Percentiles rank a stretch among this genome's conserved stretches.
These are phyloP conservation scores for Petunia hybrid DNA, from an alignment of 305 asterid genomes.

Conservation along the genomic window DNA sequence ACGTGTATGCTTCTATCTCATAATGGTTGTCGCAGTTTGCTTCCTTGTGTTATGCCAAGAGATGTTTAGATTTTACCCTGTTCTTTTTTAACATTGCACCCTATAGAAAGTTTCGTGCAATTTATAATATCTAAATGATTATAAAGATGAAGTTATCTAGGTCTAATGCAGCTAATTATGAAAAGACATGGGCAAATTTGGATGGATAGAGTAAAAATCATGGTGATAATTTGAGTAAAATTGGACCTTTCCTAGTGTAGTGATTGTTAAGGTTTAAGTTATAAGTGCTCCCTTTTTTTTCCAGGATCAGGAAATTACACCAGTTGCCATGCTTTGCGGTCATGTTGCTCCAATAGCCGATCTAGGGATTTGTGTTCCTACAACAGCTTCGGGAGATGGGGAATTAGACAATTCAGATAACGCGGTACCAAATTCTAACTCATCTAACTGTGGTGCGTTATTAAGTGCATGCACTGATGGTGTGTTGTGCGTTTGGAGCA, in stretches of 20 bases:
- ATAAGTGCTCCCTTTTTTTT: neutral
- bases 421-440: slow-evolving; percentile 49
- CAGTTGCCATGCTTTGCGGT: slow-evolving; percentile 93
- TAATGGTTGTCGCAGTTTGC: neutral
- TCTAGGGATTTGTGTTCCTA: slow-evolving; percentile 80
- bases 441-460: slow-evolving; percentile 62
- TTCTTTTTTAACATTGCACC: neutral
- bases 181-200: slow-evolving; percentile 21
- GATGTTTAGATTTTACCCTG: neutral
- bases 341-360: slow-evolving; percentile 89
- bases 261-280: slow-evolving; percentile 27
- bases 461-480: slow-evolving; percentile 91
- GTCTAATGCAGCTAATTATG: neutral
- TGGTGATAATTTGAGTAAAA: neutral
- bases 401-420: slow-evolving; percentile 46
- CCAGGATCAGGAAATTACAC: slow-evolving; percentile 73
- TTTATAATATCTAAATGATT: neutral
- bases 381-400: slow-evolving; percentile 62
- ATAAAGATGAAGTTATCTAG: neutral
- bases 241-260: slow-evolving; percentile 28
- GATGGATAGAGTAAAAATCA: slow-evolving; percentile 12
- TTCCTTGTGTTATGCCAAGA: neutral
- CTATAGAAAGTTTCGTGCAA: neutral
- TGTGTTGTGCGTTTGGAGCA: slow-evolving; percentile 88
- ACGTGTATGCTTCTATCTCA: neutral